phyloP scores from a whole-genome alignment of 2,329 filamentous ascomycete genomes.

The Aureobasidium sp. region DNA sequence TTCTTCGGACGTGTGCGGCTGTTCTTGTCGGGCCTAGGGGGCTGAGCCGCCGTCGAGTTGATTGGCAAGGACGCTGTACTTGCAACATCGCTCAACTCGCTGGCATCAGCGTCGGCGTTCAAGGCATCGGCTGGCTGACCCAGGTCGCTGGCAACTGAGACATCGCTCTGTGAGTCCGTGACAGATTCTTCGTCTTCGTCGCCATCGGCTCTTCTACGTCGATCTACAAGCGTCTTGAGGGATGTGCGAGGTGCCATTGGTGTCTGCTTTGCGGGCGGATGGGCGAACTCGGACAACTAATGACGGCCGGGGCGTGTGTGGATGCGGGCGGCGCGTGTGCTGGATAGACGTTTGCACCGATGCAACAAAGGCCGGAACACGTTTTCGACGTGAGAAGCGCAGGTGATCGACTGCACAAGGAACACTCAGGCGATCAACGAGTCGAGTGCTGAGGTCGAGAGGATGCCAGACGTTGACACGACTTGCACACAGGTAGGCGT shows the following conservation, averaged over 20 bases:
- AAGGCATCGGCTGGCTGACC: slow-evolving; percentile 43
- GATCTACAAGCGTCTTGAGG: slow-evolving; percentile 60
- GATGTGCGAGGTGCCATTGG: slow-evolving; percentile 44
- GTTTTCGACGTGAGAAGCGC: not conserved
- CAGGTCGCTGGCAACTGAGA: slow-evolving; percentile 49
- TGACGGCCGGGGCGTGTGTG: not conserved
- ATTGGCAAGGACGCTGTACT: slow-evolving; percentile 24
- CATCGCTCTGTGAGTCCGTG: slow-evolving; percentile 56
- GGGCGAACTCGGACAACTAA: not conserved
- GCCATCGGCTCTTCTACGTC: slow-evolving; percentile 61
- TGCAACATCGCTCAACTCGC: slow-evolving; percentile 50
- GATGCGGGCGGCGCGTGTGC: not conserved
- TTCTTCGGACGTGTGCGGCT: slow-evolving; percentile 1
- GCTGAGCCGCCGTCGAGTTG: not conserved
- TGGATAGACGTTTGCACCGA: not conserved
- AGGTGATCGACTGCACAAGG: too few species aligned
- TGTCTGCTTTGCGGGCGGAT: not conserved
- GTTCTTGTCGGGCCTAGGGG: slow-evolving; percentile 20
- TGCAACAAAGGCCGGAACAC: not conserved
- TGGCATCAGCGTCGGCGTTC: slow-evolving; percentile 39
- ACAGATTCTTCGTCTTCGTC: slow-evolving; percentile 57
- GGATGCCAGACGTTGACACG: not conserved
- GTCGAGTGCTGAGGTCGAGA: not conserved
- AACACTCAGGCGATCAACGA: not conserved
- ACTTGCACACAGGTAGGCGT: not conserved